Conservation (phyloP, 306 rosid species). For the Cicer cuneatum region DNA sequence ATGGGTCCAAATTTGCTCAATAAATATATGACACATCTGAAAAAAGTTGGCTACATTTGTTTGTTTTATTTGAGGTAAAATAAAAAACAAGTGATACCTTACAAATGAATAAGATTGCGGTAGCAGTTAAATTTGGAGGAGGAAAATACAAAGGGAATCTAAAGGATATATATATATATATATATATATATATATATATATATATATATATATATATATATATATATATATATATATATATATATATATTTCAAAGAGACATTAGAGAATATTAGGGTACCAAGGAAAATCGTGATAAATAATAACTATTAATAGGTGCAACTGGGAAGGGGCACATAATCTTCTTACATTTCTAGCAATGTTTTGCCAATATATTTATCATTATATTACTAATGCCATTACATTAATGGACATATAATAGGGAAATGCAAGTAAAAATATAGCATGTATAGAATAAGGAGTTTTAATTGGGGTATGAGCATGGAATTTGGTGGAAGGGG, state of each 20-base stretch:
- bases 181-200: no score
- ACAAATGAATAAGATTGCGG: constrained; percentile 22
- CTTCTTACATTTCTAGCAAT: constrained; percentile 49
- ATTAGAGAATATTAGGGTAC: constrained; percentile 44
- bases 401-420: constrained; percentile 3
- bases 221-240: no score
- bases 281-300: constrained; percentile 43
- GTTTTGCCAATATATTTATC: constrained; percentile 47
- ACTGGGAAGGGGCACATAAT: constrained; percentile 61
- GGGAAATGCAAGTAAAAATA: constrained; percentile 7
- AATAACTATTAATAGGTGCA: constrained; percentile 40
- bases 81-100: constrained; percentile 7
- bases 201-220: no score
- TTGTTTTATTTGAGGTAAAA: constrained; percentile 37
- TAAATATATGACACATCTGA: constrained; percentile 43
- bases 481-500: constrained; percentile 49
- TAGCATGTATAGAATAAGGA: constrained; percentile 40
- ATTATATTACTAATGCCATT: neutral
- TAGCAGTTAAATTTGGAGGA: constrained; percentile 32
- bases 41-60: constrained; percentile 42
- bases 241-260: constrained; percentile 37
- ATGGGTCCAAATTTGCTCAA: constrained; percentile 38
- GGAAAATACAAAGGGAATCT: constrained; percentile 46
- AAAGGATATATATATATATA: constrained; percentile 7
- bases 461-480: constrained; percentile 52